Base-by-base conservation (phyloP, 352 stramenopile genomes). In the Globisporangium acanthophoron region DNA sequence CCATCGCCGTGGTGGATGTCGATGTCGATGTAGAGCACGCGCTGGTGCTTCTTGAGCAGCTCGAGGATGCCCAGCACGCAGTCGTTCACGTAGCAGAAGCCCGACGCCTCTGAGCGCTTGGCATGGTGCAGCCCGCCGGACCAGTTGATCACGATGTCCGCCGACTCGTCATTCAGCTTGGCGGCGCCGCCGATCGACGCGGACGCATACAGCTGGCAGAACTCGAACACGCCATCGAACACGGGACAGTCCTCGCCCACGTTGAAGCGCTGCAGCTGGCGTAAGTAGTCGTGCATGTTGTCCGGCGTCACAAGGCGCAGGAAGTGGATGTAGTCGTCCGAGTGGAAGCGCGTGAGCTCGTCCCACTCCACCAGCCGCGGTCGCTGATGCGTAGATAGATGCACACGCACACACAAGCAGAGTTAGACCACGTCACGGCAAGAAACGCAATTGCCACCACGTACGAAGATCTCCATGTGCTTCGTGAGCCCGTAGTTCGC, bases 291-390 rank as follows among this genome's bases (percentile, higher is more conserved):
- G 61, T 96, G 78, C 94, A 99, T 98, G 73, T 99, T 99, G 72
- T 99, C 97, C 21, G 97, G 97, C 24, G 97, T 99, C 54, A 99
- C 97, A 16, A 97, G 87, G 5, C 93, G 88, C 53, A 99, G 64
- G 66, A 99, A 99, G 66, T 99, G 98, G 68, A 99, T 98, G 87
- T 99, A 99, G 77, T 99, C 97, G 69, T 99, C 97, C 56, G 92
- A 97, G 78, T 99, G 97, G 71, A 99, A 99, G 49, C 96, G 88
- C 33, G 97, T 99, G 80, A 99, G 96, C 60, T 99, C 94, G 43
- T 90, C 95, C 70, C 90, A 96, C 35, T 90, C 95, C n/a, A 98
- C 89, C 12, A 98, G 91, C 40, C 93, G 92, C 39, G 97, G 97
- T n/a, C 86, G 81, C 85, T 96, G 37, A 18, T 16, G 37, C 37